Conservation (phyloP, 179 eudicot genomes). For the Carnegiea gigantea region DNA sequence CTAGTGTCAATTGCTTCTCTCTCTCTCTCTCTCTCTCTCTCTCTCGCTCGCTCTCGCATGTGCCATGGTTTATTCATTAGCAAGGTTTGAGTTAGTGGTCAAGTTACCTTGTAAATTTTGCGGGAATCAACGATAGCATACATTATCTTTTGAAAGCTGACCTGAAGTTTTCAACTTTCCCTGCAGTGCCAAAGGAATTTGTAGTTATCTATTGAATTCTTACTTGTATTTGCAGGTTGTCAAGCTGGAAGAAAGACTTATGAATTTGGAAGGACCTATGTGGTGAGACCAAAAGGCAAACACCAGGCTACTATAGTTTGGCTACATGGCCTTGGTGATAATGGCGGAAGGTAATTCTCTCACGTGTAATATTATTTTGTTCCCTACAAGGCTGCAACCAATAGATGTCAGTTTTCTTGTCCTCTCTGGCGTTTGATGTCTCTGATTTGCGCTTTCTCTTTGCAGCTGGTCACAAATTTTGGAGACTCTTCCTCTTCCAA, state of each 20-base stretch:
- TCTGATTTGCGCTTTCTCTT: slow-evolving; percentile 16
- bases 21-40: not conserved
- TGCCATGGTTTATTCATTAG: not conserved
- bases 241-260: slow-evolving; percentile 41
- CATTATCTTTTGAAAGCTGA: not conserved
- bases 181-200: not conserved
- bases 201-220: slow-evolving; percentile 12
- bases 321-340: slow-evolving; percentile 61
- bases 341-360: slow-evolving; percentile 46
- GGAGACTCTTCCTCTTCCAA: slow-evolving; percentile 48
- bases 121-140: not conserved
- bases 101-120: not conserved
- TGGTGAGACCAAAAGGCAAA: slow-evolving; percentile 53
- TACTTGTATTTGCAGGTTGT: slow-evolving; percentile 37
- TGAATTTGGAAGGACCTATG: slow-evolving; percentile 51
- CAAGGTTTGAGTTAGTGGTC: slow-evolving; percentile 1
- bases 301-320: slow-evolving; percentile 56
- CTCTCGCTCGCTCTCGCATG: not conserved
- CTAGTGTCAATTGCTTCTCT: not conserved
- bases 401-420: not conserved
- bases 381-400: not conserved
- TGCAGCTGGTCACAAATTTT: slow-evolving; percentile 55
- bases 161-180: not conserved
- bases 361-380: not conserved
- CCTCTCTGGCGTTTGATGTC: not conserved